Base-by-base conservation (phyloP, 306 rosid species). In the Corylus avellana region DNA sequence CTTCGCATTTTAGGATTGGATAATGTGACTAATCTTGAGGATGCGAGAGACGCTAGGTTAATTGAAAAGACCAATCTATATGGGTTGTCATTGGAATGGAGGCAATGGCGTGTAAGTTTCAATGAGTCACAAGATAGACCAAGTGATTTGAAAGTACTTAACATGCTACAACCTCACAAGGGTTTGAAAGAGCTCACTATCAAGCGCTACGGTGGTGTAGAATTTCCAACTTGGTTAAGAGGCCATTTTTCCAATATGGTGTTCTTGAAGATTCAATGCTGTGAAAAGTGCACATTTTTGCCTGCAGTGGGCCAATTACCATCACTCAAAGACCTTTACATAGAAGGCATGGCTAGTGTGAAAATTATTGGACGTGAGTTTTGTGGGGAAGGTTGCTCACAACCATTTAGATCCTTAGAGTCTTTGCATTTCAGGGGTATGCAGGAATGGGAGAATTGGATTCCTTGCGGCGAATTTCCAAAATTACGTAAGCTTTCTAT, bases 191-290 rank as follows among this genome's bases (percentile, higher is more conserved):
- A 12, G 12, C 50, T 47, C 2, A 47, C 50, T 47, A 7, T 47
- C 50, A 1, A 0, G 0, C 14, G 57, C 0, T 75, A 61, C 29
- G 29, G 2, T 0, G 59, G 78, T 44, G 5, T 0, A 0, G 3
- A 61, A 7, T 61, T 75, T 59, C 63, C 78, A 59, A 1, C 71
- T 1, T 75, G 71, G 78, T 7, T 75, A 2, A 56, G 70, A 22
- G 10, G 1, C 27, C 71, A 27, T 75, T 75, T 42, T 61, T 61
- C 71, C 8, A 47, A 47, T 4, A 59, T 75, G 78, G 78, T 9
- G 42, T 0, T 12, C 1, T 1, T 72, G 1, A 50, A 1, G 2
- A 48, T 72, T 25, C 7, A 12, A 49, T 3, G 8, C 13, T 50
- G 75, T 35, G 37, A 4, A 27, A 37, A 18, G 1, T 73, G 76